Percentiles rank a stretch among this genome's conserved stretches.
phyloP scores from a whole-genome alignment of 345 rosid species.

The Bruguiera gymnorhiza region DNA sequence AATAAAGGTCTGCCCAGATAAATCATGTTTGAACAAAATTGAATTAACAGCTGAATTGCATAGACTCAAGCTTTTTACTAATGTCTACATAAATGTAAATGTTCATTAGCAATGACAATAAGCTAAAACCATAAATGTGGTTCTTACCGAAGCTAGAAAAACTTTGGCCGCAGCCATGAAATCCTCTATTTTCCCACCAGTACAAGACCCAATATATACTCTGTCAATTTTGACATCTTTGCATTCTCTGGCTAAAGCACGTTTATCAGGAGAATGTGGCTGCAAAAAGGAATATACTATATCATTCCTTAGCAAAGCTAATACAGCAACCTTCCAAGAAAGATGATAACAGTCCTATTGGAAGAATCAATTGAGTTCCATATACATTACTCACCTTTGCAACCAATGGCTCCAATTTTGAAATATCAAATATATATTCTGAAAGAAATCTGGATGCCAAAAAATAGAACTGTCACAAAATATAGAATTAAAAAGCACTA shows the following conservation, averaged over 20 bases:
- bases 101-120: no score
- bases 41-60: no score
- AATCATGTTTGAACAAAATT: no score
- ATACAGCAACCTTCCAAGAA: neutral
- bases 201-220: constrained; percentile 97
- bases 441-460: constrained; percentile 61
- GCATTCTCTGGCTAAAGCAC: constrained; percentile 97
- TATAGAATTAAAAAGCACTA: neutral
- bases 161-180: constrained; percentile 94
- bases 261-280: constrained; percentile 99
- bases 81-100: no score
- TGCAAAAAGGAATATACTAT: constrained; percentile 29
- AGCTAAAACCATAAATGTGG: neutral
- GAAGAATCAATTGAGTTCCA: neutral
- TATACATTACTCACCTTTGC: constrained; percentile 63
- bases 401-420: constrained; percentile 92
- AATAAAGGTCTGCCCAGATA: no score
- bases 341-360: neutral
- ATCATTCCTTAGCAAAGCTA: constrained; percentile 11
- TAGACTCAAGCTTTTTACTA: no score
- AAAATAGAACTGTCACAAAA: constrained; percentile 11
- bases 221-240: constrained; percentile 97
- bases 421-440: constrained; percentile 76
- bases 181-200: constrained; percentile 94
- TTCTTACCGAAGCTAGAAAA: constrained; percentile 63